Conservation (phyloP, 1,139 yeast genomes). For the Scheffersomyces quercinus region DNA sequence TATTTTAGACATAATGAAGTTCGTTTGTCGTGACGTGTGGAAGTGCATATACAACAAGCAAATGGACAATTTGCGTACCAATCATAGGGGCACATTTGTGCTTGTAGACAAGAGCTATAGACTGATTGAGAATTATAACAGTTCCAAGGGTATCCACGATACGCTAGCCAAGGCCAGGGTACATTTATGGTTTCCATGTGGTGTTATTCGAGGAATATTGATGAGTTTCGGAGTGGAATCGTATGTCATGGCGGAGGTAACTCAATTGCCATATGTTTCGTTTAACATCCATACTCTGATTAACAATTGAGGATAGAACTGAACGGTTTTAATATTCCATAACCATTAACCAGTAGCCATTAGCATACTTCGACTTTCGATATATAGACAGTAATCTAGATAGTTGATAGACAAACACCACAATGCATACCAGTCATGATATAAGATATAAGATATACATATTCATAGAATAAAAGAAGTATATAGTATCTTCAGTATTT, state of each 20-base stretch:
- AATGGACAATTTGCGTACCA: constrained; percentile 88
- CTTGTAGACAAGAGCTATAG: constrained; percentile 67
- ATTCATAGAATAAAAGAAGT: no score
- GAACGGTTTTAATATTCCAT: no score
- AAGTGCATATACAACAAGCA: constrained; percentile 75
- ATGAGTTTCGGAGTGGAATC: constrained; percentile 70
- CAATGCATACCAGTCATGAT: not conserved
- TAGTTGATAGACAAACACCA: not conserved
- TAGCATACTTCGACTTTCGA: no score
- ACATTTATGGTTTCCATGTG: constrained; percentile 80
- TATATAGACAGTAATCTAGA: no score
- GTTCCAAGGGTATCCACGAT: constrained; percentile 48
- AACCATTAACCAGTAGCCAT: no score
- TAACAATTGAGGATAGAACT: constrained; percentile 19
- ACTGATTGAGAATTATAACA: constrained; percentile 56
- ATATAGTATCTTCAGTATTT: no score
- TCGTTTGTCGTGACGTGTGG: constrained; percentile 93
- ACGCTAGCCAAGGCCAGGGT: constrained; percentile 49
- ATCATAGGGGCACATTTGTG: constrained; percentile 85
- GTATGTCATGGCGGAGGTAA: constrained; percentile 66
- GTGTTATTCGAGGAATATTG: constrained; percentile 78
- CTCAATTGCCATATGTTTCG: constrained; percentile 63
- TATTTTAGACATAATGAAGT: constrained; percentile 81
- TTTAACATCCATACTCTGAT: constrained; percentile 68
- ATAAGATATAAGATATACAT: no score